phyloP scores from a whole-genome alignment of 2,329 filamentous ascomycete species.

The Tolypocladium nubicola region DNA sequence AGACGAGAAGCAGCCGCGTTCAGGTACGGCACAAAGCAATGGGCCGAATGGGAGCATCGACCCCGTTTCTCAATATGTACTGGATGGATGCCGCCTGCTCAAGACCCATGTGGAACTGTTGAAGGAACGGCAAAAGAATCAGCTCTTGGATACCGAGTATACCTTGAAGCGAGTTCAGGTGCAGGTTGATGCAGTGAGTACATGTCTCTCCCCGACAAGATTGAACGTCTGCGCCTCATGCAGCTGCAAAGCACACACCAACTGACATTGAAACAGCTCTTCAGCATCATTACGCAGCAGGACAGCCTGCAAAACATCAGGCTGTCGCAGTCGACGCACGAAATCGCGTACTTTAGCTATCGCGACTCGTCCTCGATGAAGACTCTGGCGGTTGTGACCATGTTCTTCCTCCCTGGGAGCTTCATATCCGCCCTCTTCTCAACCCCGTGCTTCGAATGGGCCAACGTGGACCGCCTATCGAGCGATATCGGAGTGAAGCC shows the following conservation, averaged over 20 bases:
- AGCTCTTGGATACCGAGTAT: constrained; percentile 23
- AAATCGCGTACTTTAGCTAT: constrained; percentile 24
- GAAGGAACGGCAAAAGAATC: constrained; percentile 21
- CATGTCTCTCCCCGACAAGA: not conserved
- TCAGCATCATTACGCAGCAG: constrained; percentile 26
- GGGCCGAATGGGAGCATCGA: not conserved
- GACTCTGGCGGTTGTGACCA: constrained; percentile 29
- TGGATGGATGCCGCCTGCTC: constrained; percentile 11
- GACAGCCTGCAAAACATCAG: constrained; percentile 23
- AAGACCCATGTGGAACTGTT: constrained; percentile 17
- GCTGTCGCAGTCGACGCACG: constrained; percentile 15
- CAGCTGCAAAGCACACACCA: not conserved
- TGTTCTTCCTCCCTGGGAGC: constrained; percentile 31
- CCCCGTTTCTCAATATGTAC: not conserved
- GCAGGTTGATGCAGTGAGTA: constrained; percentile 26
- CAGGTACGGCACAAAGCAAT: too few relatives aligned
- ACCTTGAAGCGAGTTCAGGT: constrained; percentile 25
- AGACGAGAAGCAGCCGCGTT: not conserved
- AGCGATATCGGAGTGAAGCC: constrained; percentile 16
- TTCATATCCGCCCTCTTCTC: constrained; percentile 32
- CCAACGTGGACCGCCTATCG: constrained; percentile 8
- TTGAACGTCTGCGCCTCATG: not conserved
- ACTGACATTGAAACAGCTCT: constrained; percentile 13
- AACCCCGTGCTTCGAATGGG: constrained; percentile 23
- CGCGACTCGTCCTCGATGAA: constrained; percentile 33